Base-by-base conservation (phyloP, 2,329 filamentous ascomycete species). In the Trichoderma arundinaceum region DNA sequence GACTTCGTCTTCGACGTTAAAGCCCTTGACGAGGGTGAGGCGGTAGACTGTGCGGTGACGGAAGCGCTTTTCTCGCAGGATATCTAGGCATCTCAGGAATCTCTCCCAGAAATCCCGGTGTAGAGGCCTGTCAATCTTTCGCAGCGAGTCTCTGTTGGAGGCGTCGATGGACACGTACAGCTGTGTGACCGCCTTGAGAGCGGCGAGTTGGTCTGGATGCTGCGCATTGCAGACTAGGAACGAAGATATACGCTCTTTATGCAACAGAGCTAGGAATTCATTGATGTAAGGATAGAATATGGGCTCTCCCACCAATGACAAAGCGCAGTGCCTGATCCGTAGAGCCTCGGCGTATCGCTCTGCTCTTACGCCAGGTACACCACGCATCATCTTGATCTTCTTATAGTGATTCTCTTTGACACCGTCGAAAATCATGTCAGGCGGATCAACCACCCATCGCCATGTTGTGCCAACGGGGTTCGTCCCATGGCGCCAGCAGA, bases 281-380 rank as follows among this genome's bases (percentile, higher is more conserved):
- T 99, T 97, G 83, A 98, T 98, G 74, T 96, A 89, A 9, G 95
- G 95, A 77, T 98, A 98, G 81, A 98, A 98, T 72, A 97, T 97
- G n/a, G 94, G 94, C 78, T 99, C 94, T 71, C 95, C 94, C 22
- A 99, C 95, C 9, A 99, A 84, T 70, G 89, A 92, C 52, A 99
- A 82, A 0, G 95, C 95, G 76, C 94, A 99, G 78, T 99, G 94
- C 0, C 92, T 86, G 72, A 99, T 97, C 48, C 88, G 86, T 90
- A 97, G 92, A 0, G 94, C 94, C 80, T 98, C 95, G 7, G 90
- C 88, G 74, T 96, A 98, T 3, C 95, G 86, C 77, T 98, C 94
- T 1, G 94, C 92, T 10, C 94, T 87, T 4, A 98, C 92, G 5
- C 95, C 95, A 0, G 95, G 94, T 0, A 98, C 92, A 60, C 94